Evolutionary conservation across 371 early-diverging fungal genomes (phyloP), one percentile per base, ranked within the genome.

Genomic region (Thermomucor indicae-seudaticae): DNA sequence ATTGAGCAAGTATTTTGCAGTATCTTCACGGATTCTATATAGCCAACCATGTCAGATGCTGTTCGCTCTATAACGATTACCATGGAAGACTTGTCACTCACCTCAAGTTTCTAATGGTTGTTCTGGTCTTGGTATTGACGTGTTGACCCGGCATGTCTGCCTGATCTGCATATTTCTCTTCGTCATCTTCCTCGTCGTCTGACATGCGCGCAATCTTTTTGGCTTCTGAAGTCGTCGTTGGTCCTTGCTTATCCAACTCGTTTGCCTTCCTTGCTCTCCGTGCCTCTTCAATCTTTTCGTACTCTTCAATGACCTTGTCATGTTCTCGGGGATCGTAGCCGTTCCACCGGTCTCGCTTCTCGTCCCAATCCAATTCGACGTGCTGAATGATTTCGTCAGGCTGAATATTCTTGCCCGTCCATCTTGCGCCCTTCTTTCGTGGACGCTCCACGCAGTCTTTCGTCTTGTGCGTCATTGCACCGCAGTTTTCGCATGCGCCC

Each of bases 341-440:
- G 50, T 95, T 96, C 96, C 97, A 97, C 20, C 93, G 85, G 78
- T 98, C 98, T 32, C 97, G 78, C 62, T 98, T 98, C 17, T 89
- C 95, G 56, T 97, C 98, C 76, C 90, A 98, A 45, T 85, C 81
- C 28, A 94, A 65, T n/a, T 86, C 75, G 6, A 92, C 73, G n/a
- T 81, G 60, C 51, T 81, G 81, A n/a, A 95, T 65, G 22, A 84
- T 75, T 57, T 98, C 96, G 65, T 96, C 95, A 5, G 89, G 79
- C 34, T 81, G 77, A 52, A 97, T 89, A 51, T 91, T 83, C 54
- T 83, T 75, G 40, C 89, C 90, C 6, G 89, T 89, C 88, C 88
- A 92, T 63, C 86, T 88, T 0, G 98, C 97, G 11, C 92, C 93
- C 41, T 73, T 78, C 52, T 87, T 90, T 34, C 98, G 75, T 29